Percentiles rank a stretch among this genome's conserved stretches.
Evolutionary conservation across 768 basidiomycete species (phyloP).

Genomic region (Amanita inopinata): DNA sequence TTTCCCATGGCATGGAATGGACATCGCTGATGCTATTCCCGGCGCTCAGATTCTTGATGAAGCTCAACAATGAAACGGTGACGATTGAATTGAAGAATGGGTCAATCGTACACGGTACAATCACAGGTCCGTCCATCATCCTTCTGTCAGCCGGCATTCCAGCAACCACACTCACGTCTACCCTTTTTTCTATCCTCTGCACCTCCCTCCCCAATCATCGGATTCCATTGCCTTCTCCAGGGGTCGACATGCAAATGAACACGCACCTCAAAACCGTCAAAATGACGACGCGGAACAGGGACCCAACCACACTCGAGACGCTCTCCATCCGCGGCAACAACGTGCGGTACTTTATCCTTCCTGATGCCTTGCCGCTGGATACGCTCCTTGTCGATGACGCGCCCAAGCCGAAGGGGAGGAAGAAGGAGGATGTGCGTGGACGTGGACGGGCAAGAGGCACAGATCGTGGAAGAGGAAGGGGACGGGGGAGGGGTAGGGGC

Average conservation of each 20-base stretch:
- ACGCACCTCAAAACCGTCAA: conserved; percentile 97
- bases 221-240: conserved; percentile 28
- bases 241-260: conserved; percentile 99
- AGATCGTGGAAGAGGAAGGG: conserved; percentile 42
- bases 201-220: background rate
- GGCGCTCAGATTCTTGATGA: conserved; percentile 85
- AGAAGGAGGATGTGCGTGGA: conserved; percentile 77
- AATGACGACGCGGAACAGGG: conserved; percentile 87
- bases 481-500: conserved; percentile 29
- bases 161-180: too few species aligned
- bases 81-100: conserved; percentile 98
- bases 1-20: background rate
- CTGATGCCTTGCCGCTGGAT: conserved; percentile 92
- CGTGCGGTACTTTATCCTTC: conserved; percentile 94
- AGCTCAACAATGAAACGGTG: conserved; percentile 98
- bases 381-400: conserved; percentile 96
- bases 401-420: conserved; percentile 88
- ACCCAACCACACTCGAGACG: conserved; percentile 77
- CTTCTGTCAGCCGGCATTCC: conserved; percentile 8
- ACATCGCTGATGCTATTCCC: conserved; percentile 5
- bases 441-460: conserved; percentile 41
- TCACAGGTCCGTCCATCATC: conserved; percentile 56
- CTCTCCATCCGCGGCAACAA: conserved; percentile 96
- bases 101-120: conserved; percentile 89
- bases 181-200: too few species aligned